Evolutionary conservation across 306 rosid genomes (phyloP), one percentile per base, ranked within the genome.

Genomic region (Psophocarpus tetragonolobus): DNA sequence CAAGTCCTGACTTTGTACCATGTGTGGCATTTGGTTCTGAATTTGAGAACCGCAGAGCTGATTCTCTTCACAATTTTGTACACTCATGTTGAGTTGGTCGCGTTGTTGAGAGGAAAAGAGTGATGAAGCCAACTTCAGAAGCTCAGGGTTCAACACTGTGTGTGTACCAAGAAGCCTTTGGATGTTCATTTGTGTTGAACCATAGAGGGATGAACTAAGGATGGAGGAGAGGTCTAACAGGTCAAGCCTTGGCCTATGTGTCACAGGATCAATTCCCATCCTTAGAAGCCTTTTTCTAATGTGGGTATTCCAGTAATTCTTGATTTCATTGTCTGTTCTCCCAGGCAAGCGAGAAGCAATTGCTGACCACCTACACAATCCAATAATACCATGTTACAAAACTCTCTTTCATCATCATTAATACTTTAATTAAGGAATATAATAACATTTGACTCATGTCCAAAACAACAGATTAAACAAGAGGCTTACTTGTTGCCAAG

Each of bases 191-290:
- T 85, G 90, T 20, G 75, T 7, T 15, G 93, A 67, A 73, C 26
- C 65, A 41, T 74, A 87, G 8, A 89, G 77, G 10, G 93, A 79
- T 1, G 93, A 86, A 26, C 64, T 75, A n/a, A 90, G 81, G 32
- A 93, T 56, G 27, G 96, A 86, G 21, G 97, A 91, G 44, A 94
- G 62, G 70, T 94, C 92, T 1, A 91, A 86, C 20, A 91, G 94
- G 79, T 94, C 97, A 24, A 91, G 87, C 0, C 96, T 78, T 50
- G 97, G 98, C 23, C 73, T 87, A 78, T 94, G 98, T 2, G 97
- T 94, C 26, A 91, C 96, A 1, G 98, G 98, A 64, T 94, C 97
- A 18, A 94, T 91, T 84, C 98, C 98, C 98, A 94, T 94, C 69
- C 90, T 81, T 36, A 94, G 83, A 7, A 94, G 94, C 86, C 91